Evolutionary conservation across 208 protist species (phyloP).

Genomic region (Leishmania martiniquensis): DNA sequence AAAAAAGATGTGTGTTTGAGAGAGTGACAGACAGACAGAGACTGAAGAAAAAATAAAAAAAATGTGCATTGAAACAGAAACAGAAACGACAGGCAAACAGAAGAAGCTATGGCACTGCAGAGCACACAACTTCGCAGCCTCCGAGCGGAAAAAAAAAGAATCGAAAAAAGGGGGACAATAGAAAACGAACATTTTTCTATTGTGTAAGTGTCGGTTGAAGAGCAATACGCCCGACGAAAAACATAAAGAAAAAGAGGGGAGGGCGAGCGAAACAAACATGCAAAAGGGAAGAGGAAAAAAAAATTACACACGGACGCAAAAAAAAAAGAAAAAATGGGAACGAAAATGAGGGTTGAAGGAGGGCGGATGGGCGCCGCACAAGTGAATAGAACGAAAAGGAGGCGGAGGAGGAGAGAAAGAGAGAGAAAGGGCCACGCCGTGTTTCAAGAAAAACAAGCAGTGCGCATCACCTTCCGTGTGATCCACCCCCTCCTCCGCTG

Average conservation of each 20-base stretch:
- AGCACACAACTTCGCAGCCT: too few species aligned
- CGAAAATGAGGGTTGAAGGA: background rate
- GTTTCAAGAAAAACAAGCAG: slow-evolving; percentile 5
- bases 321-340: slow-evolving; percentile 10
- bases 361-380: background rate
- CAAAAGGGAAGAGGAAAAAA: slow-evolving; percentile 3
- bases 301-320: background rate
- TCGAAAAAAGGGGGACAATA: background rate
- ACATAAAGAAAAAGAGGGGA: background rate
- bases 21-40: background rate
- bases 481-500: background rate
- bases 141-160: background rate
- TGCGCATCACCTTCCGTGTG: background rate
- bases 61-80: background rate
- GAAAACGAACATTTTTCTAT: too few species aligned
- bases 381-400: background rate
- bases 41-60: background rate
- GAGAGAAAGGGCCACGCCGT: background rate
- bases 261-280: background rate
- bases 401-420: background rate
- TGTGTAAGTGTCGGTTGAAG: too few species aligned
- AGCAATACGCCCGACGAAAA: background rate
- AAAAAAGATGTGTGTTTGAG: background rate
- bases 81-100: background rate
- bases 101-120: too few species aligned